Evolutionary conservation across 768 basidiomycete genomes (phyloP), one percentile per base, ranked within the genome.

Genomic region (Xerocomellus chrysenteron): DNA sequence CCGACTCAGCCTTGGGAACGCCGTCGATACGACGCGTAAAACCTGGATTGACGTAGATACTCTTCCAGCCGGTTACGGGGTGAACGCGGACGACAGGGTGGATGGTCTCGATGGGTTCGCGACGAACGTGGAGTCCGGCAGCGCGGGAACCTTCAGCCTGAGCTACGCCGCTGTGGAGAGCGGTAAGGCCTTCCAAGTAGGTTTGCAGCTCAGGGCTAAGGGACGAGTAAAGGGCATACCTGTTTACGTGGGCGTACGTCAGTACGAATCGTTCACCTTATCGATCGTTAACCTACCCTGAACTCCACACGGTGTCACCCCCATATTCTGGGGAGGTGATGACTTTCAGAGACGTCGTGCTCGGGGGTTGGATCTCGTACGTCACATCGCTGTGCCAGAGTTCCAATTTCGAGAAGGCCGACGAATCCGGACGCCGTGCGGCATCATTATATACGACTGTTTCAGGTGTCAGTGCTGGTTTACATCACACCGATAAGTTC

Each of bases 41-140:
- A 16, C 90, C 87, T 36, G 87, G 84, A 67, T 94, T 92, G 66
- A 93, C 86, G 65, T 86, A 92, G 58, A 94, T 73, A 56, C 83
- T 85, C 79, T 93, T 92, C 83, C 86, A 88, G 13, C 91, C 90
- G 1, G 92, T 94, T 2, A 80, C 85, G 19, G 92, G 91, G 68
- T 93, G 87, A 12, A 92, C 89, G 46, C 91, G 85, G 52, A 94
- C 88, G 46, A 94, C 76, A 17, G 91, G 92, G 69, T 93, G 92
- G 33, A 88, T 64, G 5, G 82, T 81, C 72, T 90, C 88, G 55
- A 90, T 72, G 50, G 81, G 78, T 54, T 87, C 75, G 40, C 91
- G 79, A 30, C 90, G 84, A 26, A 92, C 87, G 51, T 82, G 82
- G 45, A 84, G 77, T 6, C 86, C 87, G 0, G 85, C 86, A 6